Evolutionary conservation across 192 early-diverging fungal genomes (phyloP).

Genomic region (Glomus cerebriforme): DNA sequence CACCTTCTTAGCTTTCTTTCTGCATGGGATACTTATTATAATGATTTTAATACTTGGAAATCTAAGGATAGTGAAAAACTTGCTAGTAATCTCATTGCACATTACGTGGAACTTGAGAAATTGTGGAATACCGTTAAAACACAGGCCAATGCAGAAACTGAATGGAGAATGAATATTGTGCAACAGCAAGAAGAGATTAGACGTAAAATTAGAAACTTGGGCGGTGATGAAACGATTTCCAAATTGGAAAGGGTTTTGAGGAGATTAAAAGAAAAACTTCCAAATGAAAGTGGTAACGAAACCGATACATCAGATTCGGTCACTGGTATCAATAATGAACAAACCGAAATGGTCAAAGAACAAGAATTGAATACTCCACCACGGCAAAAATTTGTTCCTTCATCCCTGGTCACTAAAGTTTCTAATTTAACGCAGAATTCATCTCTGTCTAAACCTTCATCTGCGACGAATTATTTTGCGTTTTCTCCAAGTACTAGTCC

Average conservation of each 20-base stretch:
- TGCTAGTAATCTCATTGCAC: conserved; percentile 61
- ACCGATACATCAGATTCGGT: conserved; percentile 7
- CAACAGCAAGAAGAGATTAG: conserved; percentile 56
- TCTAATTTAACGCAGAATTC: background rate
- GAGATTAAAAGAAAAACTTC: conserved; percentile 29
- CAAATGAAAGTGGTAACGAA: background rate
- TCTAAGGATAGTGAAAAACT: conserved; percentile 60
- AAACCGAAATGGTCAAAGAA: background rate
- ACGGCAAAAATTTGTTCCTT: background rate
- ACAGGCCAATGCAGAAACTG: conserved; percentile 53
- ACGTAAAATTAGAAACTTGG: conserved; percentile 50
- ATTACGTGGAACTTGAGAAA: conserved; percentile 68
- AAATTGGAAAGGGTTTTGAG: conserved; percentile 36
- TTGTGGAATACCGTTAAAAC: conserved; percentile 61
- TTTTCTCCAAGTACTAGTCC: background rate
- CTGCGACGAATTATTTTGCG: background rate
- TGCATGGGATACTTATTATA: conserved; percentile 57
- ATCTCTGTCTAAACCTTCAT: background rate
- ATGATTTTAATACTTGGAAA: conserved; percentile 71
- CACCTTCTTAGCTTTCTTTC: conserved; percentile 42
- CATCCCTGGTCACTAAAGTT: background rate
- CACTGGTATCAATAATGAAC: background rate
- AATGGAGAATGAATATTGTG: conserved; percentile 59
- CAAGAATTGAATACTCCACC: background rate
- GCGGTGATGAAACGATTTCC: conserved; percentile 46